Percentiles rank a stretch among this genome's conserved stretches.
Evolutionary conservation across 2,329 filamentous ascomycete species (phyloP).

Genomic region (Calonectria leucothoes): DNA sequence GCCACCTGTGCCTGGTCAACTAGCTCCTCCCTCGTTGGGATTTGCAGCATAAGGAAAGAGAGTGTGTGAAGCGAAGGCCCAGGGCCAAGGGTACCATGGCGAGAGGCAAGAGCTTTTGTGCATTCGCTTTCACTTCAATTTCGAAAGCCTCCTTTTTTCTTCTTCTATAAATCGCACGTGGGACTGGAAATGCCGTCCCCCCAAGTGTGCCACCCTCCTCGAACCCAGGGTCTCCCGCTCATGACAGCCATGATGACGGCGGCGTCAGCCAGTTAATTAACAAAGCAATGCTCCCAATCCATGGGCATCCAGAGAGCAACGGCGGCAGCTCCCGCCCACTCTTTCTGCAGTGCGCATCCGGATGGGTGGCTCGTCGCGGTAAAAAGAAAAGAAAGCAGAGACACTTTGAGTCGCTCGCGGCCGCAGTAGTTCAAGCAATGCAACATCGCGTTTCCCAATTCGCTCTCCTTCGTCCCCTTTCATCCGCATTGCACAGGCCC

Average conservation of each 20-base stretch:
- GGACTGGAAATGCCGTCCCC: not conserved
- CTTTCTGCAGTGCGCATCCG: not conserved
- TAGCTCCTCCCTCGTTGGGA: not conserved
- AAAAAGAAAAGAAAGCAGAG: conserved; percentile 9
- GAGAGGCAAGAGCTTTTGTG: conserved; percentile 1
- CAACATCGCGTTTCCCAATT: conserved; percentile 9
- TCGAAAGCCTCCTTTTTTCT: conserved; percentile 5
- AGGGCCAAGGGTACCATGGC: not conserved
- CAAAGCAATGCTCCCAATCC: not conserved
- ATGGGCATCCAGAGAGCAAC: not conserved
- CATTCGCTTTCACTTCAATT: conserved; percentile 1
- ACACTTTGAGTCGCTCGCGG: not conserved
- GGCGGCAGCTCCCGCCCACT: conserved; percentile 20
- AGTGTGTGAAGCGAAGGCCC: not conserved
- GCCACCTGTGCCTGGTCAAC: not conserved
- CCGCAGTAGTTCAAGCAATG: conserved; percentile 12
- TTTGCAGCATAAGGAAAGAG: not conserved
- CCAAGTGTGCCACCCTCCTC: not conserved
- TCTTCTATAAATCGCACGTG: not conserved
- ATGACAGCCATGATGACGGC: not conserved
- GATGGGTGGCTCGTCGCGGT: not conserved
- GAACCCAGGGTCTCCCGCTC: not conserved
- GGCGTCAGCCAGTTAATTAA: not conserved
- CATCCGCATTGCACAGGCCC: conserved; percentile 1
- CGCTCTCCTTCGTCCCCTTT: conserved; percentile 12